Base-by-base conservation (phyloP, 1,284 basidiomycete species). In the Boletus smithii region DNA sequence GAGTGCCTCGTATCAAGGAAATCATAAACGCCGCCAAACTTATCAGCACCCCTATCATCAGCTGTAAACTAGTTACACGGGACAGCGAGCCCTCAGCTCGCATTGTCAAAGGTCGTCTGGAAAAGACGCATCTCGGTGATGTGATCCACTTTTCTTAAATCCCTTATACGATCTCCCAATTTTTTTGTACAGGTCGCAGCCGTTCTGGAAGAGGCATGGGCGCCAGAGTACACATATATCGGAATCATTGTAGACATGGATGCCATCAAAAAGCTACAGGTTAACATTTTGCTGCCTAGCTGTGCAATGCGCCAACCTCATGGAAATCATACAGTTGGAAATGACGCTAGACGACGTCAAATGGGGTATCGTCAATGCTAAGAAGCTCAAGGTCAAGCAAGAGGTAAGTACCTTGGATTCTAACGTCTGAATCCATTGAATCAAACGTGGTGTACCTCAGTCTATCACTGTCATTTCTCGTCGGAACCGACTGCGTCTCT, bases 1-100 rank as follows among this genome's bases (percentile, higher is more conserved):
- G 97, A 76, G 97, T 99, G 10, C 97, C 97, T 18, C 95, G 97
- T 67, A 99, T 99, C 73, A 99, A 99, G 71, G 97, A 99, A 70
- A 99, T 99, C 61, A 99, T 99, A 76, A 99, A 99, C 60, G 97
- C 95, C 3, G 92, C 95, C 33, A 99, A 98, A 71, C 70, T 78
- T 37, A 99, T 99, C 71, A 95, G 91, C 60, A 99, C 97, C 3
- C 97, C 97, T 1, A 98, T 99, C 66, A 99, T 99, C 67, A 95
- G 93, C 50, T 97, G 94, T 58, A 93, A 91, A 65, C 76, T 99
- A 16, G 91, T 93, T 17, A 89, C 87, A 14, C 79, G 81, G 42
- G 79, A 88, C 50, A 92, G 82, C 50, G 94, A 97, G 63, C 79
- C 85, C 14, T 92, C 95, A 27, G 97, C 97, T 18, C 85, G 97